A percentile compares a stretch with the other conserved stretches of the same genome.
Evolutionary conservation across 192 early-diverging fungal genomes (phyloP).

Genomic region (Neocallimastix lanati): DNA sequence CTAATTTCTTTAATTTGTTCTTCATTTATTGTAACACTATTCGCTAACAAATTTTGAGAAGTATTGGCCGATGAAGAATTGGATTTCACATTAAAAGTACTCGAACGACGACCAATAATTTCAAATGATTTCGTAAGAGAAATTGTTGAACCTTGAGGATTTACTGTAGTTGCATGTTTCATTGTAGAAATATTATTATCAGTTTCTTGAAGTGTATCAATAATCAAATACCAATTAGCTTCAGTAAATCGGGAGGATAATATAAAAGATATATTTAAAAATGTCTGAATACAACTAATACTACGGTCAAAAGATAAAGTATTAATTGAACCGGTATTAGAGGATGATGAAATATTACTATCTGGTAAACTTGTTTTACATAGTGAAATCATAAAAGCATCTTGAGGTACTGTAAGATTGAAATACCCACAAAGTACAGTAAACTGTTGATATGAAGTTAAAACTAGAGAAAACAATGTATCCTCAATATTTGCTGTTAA

Average conservation of each 20-base stretch:
- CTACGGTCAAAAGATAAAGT: constrained; percentile 51
- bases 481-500: constrained; percentile 65
- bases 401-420: constrained; percentile 56
- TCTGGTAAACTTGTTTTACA: constrained; percentile 63
- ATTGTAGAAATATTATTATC: constrained; percentile 50
- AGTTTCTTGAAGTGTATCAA: constrained; percentile 74
- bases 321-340: neutral
- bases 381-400: constrained; percentile 65
- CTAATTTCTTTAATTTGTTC: neutral
- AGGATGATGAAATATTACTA: constrained; percentile 1
- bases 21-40: neutral
- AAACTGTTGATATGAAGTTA: constrained; percentile 54
- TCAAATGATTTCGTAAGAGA: neutral
- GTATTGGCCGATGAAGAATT: neutral
- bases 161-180: neutral
- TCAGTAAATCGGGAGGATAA: neutral
- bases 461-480: constrained; percentile 51
- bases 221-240: constrained; percentile 68
- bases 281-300: constrained; percentile 50
- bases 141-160: neutral
- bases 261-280: constrained; percentile 28
- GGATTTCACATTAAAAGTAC: neutral
- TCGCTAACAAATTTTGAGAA: neutral
- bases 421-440: constrained; percentile 65
- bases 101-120: neutral